phyloP scores from a whole-genome alignment of 2,329 filamentous ascomycete genomes.

The Talaromyces sp. region DNA sequence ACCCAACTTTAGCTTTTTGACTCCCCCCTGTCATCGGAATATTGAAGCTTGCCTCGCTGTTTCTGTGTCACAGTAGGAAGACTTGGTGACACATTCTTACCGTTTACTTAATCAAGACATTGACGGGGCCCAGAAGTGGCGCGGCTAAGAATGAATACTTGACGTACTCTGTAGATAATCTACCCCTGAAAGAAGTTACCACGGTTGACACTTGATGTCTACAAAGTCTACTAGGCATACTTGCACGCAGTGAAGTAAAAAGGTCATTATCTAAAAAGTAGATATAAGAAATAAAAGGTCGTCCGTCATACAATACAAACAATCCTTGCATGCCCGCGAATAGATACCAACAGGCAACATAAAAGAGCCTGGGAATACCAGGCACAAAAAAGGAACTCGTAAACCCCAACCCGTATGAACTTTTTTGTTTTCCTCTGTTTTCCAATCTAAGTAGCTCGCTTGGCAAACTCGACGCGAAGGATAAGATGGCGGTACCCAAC shows the following conservation, averaged over 20 bases:
- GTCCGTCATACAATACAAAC: constrained; percentile 2
- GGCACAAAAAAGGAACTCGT: constrained; percentile 24
- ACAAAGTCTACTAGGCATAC: not conserved
- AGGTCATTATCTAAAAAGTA: not conserved
- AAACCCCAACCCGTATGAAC: constrained; percentile 22
- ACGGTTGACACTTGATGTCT: too few relatives aligned
- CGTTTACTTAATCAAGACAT: not conserved
- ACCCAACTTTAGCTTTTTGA: not conserved
- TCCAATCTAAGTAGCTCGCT: constrained; percentile 30
- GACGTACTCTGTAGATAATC: not conserved
- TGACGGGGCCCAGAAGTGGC: not conserved
- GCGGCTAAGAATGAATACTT: not conserved
- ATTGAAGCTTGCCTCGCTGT: not conserved
- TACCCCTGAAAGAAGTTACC: not conserved
- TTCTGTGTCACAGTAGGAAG: not conserved
- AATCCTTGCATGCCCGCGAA: constrained; percentile 1
- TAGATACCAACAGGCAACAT: constrained; percentile 3
- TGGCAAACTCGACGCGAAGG: constrained; percentile 48
- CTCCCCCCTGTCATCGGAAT: not conserved
- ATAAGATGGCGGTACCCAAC: constrained; percentile 50
- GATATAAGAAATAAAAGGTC: constrained; percentile 1
- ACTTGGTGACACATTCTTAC: not conserved
- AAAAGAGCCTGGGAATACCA: not conserved
- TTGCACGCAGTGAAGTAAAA: not conserved
- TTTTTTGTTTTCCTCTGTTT: constrained; percentile 21